phyloP scores from a whole-genome alignment of 495 filamentous ascomycete species.

The Cercophora sp. region DNA sequence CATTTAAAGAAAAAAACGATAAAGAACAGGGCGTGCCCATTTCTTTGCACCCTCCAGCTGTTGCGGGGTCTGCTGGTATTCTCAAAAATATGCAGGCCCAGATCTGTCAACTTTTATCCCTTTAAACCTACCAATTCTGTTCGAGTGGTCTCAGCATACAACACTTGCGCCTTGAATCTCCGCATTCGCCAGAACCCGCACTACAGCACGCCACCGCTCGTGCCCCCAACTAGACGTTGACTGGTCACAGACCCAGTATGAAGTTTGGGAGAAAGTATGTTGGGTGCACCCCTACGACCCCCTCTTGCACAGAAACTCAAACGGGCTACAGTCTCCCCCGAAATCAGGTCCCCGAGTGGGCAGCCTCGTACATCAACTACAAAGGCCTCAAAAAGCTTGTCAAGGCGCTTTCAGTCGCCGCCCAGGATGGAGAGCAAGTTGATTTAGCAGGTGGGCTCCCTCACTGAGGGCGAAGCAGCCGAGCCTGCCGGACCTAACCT shows the following conservation, averaged over 20 bases:
- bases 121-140: no score
- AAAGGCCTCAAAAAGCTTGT: constrained; percentile 93
- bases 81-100: no score
- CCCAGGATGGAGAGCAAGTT: constrained; percentile 62
- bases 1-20: no score
- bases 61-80: no score
- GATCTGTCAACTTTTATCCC: no score
- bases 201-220: no score
- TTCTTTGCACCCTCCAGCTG: no score
- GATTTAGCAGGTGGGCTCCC: constrained; percentile 65
- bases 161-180: no score
- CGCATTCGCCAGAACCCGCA: no score
- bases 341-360: constrained; percentile 97
- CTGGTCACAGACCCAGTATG: constrained; percentile 44
- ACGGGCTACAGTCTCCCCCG: constrained; percentile 64
- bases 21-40: no score
- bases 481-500: constrained; percentile 24
- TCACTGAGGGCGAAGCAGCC: constrained; percentile 1
- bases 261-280: constrained; percentile 74
- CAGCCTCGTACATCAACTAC: constrained; percentile 89
- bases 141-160: no score
- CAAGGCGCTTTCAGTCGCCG: constrained; percentile 63
- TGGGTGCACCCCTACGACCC: not conserved
- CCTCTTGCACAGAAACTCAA: constrained; percentile 4
- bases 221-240: no score